Evolutionary conservation across 2,329 filamentous ascomycete genomes (phyloP), one percentile per base, ranked within the genome.

Genomic region (Periglandula ipomoeae): DNA sequence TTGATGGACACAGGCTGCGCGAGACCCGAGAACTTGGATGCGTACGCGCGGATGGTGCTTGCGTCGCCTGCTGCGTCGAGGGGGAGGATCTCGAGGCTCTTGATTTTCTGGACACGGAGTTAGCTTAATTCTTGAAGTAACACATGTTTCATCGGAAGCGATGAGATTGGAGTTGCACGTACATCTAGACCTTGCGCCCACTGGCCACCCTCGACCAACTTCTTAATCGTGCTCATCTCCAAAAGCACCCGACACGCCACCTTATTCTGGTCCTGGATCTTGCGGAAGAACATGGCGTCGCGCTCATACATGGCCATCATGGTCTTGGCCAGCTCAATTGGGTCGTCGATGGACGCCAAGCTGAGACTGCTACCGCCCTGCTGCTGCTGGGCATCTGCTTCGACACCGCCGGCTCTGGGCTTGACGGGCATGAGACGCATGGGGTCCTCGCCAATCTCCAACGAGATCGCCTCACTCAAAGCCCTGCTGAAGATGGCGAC

Each of bases 401-500:
- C 42, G 1, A 23, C 43, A 9, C 23, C 44, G 3, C 23, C 41
- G 5, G 68, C 70, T 51, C 87, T 78, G 27, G 89, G 87, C 68
- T 88, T 89, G 57, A 94, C 73, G 3, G 89, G 88, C 66, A 89
- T 81, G 44, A 95, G 71, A 38, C 84, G 83, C 66, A 90, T 75
- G 17, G 85, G 81, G 50, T 89, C 84, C 58, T 93, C 85, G 47
- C 89, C 89, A 58, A 95, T 78, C 59, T 95, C 89, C 10, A 91
- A 77, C 11, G 88, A 85, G 51, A 97, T 82, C 40, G 89, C 87
- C 65, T 97, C 89, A 49, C 90, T 94, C 32, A 98, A 75, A 3
- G 90, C 85, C 35, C 89, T 85, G 67, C 90, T 95, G 61, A 97
- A 81, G 55, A 97, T 91, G 23, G 79, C 74, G 39, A 96, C 82